Conservation (phyloP, 2,329 filamentous ascomycete genomes). For the Cucurbitaria berberidis region DNA sequence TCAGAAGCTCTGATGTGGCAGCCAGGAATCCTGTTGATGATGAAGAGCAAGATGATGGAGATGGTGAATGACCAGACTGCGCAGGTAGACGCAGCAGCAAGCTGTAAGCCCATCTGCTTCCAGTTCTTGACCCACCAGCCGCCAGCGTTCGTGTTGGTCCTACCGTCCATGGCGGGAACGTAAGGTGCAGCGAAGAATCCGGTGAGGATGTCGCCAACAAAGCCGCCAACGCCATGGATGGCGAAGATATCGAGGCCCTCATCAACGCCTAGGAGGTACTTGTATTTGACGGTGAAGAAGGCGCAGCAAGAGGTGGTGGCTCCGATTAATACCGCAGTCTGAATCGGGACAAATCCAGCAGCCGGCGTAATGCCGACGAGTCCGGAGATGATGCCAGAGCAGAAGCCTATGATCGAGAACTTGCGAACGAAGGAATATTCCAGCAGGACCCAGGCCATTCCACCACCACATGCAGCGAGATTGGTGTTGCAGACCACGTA, state of each 20-base stretch:
- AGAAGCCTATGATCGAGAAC: conserved; percentile 60
- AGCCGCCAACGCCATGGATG: conserved; percentile 65
- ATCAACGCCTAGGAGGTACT: conserved; percentile 61
- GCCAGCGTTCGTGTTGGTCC: conserved; percentile 53
- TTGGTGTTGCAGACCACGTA: conserved; percentile 66
- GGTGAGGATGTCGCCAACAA: conserved; percentile 63
- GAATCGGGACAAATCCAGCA: conserved; percentile 61
- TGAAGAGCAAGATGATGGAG: conserved; percentile 59
- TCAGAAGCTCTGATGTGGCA: conserved; percentile 62
- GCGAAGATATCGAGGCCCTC: conserved; percentile 67
- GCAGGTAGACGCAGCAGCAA: conserved; percentile 63
- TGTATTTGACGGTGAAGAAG: conserved; percentile 55
- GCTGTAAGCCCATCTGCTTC: conserved; percentile 63
- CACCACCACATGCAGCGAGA: conserved; percentile 61
- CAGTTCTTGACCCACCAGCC: conserved; percentile 61
- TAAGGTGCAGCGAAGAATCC: conserved; percentile 61
- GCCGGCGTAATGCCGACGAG: conserved; percentile 66
- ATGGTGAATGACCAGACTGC: conserved; percentile 62
- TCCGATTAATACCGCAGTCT: conserved; percentile 59
- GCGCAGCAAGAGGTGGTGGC: conserved; percentile 58
- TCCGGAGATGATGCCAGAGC: conserved; percentile 62
- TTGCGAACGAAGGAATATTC: conserved; percentile 58
- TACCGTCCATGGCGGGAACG: conserved; percentile 61
- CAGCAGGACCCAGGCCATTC: conserved; percentile 60
- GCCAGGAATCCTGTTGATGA: conserved; percentile 65